Base-by-base conservation (phyloP, 352 stramenopile genomes). In the Globisporangium rhizosaccharum region DNA sequence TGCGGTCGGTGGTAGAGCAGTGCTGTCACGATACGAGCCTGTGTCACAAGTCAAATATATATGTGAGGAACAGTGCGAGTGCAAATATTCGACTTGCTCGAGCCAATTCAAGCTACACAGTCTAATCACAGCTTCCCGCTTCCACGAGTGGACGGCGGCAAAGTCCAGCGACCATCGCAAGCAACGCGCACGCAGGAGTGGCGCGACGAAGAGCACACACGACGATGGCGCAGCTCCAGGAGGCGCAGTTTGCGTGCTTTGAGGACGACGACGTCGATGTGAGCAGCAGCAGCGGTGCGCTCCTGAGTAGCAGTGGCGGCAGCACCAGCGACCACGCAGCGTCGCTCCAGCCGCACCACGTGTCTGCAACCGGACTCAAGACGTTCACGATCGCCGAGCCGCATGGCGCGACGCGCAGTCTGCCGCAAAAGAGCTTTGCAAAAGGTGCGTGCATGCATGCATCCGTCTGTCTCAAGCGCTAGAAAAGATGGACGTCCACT, bases 231-330 rank as follows among this genome's bases (percentile, higher is more conserved):
- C 59, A 73, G 56, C 72, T 88, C 26, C 79, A 88, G 71, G 76
- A 88, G 60, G 75, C 75, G 59, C 76, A 80, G 45, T 88, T 88
- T 65, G 79, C 81, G 65, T 82, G 73, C 67, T 88, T 90, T 54
- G 81, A 90, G 50, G 76, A 86, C 63, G 73, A 75, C 15, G 74
- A 85, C 45, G 59, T 68, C 52, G 44, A 37, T 11, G 44, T 23
- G 28, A 44, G 18, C 28, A 48, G 17, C 14, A n/a, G 48, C 11
- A 41, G 60, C 14, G 20, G 48, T 11, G 45, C 62, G 15, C 55
- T 57, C 8, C 53, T 61, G 17, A 46, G 37, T 6, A 53, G 52
- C 11, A 51, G 75, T 12, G 67, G 67, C 6, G 74, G 51, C 30
- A 42, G 33, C 28, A 14, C 26, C 30, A 42, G 15, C 23, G 61